phyloP scores from a whole-genome alignment of 2,329 filamentous ascomycete species.

The Fusarium azukiicola region DNA sequence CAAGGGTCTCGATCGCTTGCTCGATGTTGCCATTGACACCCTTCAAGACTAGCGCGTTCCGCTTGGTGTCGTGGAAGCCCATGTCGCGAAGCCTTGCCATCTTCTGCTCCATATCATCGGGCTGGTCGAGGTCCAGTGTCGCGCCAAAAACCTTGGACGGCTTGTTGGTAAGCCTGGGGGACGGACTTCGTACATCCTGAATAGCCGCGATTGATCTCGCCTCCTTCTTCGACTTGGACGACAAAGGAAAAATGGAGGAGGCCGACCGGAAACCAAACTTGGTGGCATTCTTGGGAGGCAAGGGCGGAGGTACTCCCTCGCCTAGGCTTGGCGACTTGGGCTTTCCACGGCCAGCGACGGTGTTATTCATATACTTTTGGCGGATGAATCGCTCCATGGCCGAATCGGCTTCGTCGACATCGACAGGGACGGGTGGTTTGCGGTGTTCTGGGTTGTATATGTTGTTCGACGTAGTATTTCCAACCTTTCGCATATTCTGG shows the following conservation, averaged over 20 bases:
- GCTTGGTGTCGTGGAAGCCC: constrained; percentile 92
- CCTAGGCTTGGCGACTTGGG: constrained; percentile 66
- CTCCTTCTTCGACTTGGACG: constrained; percentile 80
- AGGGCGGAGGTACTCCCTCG: constrained; percentile 78
- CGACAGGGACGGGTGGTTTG: constrained; percentile 91
- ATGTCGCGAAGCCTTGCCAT: constrained; percentile 90
- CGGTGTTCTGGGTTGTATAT: constrained; percentile 93
- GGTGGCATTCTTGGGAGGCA: constrained; percentile 83
- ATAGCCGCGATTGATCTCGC: constrained; percentile 57
- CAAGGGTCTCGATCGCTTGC: constrained; percentile 90
- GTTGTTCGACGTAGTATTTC: constrained; percentile 92
- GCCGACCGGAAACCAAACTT: constrained; percentile 78
- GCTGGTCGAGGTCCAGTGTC: constrained; percentile 76
- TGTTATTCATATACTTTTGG: constrained; percentile 91
- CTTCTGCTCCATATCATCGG: constrained; percentile 87
- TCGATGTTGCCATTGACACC: constrained; percentile 92
- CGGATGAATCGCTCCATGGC: constrained; percentile 98
- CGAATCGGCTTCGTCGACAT: constrained; percentile 94
- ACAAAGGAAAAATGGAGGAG: constrained; percentile 85
- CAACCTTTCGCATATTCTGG: constrained; percentile 96
- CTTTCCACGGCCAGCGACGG: constrained; percentile 61
- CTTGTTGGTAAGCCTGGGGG: constrained; percentile 77
- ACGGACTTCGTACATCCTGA: constrained; percentile 55
- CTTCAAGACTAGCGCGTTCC: constrained; percentile 90
- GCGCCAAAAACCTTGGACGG: constrained; percentile 85